Percentiles rank a stretch among this genome's conserved stretches.
These are phyloP conservation scores for Pseudoneurospora amorphoporcata DNA, from an alignment of 495 filamentous ascomycete species.

Conservation along the genomic window DNA sequence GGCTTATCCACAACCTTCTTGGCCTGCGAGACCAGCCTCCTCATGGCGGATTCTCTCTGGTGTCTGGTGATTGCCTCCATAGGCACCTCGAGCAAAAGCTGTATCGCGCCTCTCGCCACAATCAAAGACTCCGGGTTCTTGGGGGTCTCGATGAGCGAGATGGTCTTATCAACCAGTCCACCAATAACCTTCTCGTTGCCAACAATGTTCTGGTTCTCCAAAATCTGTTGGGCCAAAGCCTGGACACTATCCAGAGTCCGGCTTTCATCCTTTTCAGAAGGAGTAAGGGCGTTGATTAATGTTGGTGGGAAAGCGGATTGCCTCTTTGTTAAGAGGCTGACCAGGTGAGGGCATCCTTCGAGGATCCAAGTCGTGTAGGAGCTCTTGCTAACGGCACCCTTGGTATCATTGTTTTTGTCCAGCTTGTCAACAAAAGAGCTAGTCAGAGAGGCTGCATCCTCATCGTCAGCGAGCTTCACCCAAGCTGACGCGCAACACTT, in stretches of 20 bases:
- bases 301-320: not conserved
- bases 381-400: slow-evolving; percentile 9
- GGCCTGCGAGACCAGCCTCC: slow-evolving; percentile 8
- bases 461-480: slow-evolving; percentile 23
- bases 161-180: slow-evolving; percentile 7
- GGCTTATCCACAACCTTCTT: not conserved
- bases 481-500: slow-evolving; percentile 28
- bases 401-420: slow-evolving; percentile 8
- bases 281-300: not conserved
- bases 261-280: not conserved
- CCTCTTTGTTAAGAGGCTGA: not conserved
- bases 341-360: not conserved
- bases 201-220: slow-evolving; percentile 14
- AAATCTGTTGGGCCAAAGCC: slow-evolving; percentile 1
- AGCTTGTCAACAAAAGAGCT: slow-evolving; percentile 27
- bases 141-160: slow-evolving; percentile 10
- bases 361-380: slow-evolving; percentile 19
- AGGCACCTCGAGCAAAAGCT: slow-evolving; percentile 14
- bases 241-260: not conserved
- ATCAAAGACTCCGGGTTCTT: slow-evolving; percentile 3
- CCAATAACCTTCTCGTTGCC: slow-evolving; percentile 12
- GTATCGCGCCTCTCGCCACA: slow-evolving; percentile 9
- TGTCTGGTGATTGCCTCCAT: slow-evolving; percentile 8
- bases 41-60: slow-evolving; percentile 19
- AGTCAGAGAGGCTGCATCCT: slow-evolving; percentile 20